Evolutionary conservation across 2,329 filamentous ascomycete species (phyloP).

Genomic region (Pyricularia sp.): DNA sequence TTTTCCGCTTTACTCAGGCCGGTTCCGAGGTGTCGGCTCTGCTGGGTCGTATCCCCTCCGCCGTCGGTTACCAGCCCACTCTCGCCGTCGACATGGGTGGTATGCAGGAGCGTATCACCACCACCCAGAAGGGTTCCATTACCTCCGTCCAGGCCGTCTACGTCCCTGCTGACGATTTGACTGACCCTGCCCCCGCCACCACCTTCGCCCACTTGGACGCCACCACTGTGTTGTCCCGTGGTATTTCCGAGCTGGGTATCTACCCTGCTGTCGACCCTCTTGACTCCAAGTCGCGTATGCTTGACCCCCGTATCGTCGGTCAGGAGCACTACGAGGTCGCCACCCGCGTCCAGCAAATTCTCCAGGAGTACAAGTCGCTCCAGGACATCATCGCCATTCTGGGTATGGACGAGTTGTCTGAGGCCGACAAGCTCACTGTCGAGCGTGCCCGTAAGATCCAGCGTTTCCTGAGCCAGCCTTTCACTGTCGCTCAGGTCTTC

Average conservation of each 20-base stretch:
- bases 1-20: constrained; percentile 74
- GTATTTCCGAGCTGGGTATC: constrained; percentile 99
- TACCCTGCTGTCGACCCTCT: constrained; percentile 99
- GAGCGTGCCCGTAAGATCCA: constrained; percentile 99
- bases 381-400: constrained; percentile 99
- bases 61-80: constrained; percentile 99
- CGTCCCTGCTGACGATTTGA: constrained; percentile 99
- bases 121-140: constrained; percentile 98
- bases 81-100: constrained; percentile 97
- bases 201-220: constrained; percentile 99
- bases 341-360: constrained; percentile 93
- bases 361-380: constrained; percentile 99
- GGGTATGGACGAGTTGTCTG: constrained; percentile 99
- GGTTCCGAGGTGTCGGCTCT: constrained; percentile 99
- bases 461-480: constrained; percentile 99
- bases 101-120: constrained; percentile 99
- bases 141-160: constrained; percentile 99
- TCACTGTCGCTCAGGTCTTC: constrained; percentile 76
- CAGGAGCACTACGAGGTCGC: constrained; percentile 95
- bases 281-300: constrained; percentile 98
- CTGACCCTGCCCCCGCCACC: constrained; percentile 96
- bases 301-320: constrained; percentile 96
- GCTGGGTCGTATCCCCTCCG: constrained; percentile 98
- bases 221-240: constrained; percentile 99
- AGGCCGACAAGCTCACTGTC: constrained; percentile 98